Percentiles rank a stretch among this genome's conserved stretches.
Evolutionary conservation across 2,329 filamentous ascomycete species (phyloP).

Genomic region (Ophiostoma populinum): DNA sequence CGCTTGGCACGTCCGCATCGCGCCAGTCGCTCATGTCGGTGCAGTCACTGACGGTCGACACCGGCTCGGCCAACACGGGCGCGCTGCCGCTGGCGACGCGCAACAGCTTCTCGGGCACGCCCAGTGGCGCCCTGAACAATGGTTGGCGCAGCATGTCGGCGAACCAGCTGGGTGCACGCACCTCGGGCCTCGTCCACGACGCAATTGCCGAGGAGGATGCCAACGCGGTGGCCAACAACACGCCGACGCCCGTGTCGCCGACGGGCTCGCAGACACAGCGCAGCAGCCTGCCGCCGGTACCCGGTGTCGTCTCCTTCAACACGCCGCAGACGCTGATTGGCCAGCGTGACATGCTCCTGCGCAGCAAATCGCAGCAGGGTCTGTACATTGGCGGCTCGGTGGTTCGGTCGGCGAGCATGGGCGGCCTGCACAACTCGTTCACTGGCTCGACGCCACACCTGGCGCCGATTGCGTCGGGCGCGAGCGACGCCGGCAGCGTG

Average conservation of each 20-base stretch:
- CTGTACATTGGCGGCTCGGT: conserved; percentile 16
- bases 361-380: conserved; percentile 29
- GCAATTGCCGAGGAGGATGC: conserved; percentile 28
- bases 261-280: not conserved
- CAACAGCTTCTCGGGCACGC: conserved; percentile 6
- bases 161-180: conserved; percentile 11
- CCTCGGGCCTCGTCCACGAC: conserved; percentile 16
- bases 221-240: too few relatives aligned
- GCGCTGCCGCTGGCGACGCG: not conserved
- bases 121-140: not conserved
- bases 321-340: conserved; percentile 38
- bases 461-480: conserved; percentile 1
- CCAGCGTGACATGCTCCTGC: conserved; percentile 35
- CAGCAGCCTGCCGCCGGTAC: conserved; percentile 17
- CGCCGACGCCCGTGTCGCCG: conserved; percentile 5
- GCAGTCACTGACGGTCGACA: not conserved
- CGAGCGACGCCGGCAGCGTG: conserved; percentile 3
- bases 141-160: conserved; percentile 14
- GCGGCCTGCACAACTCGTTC: conserved; percentile 1
- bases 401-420: conserved; percentile 6
- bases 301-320: conserved; percentile 32
- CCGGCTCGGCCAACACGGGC: not conserved
- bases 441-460: not conserved
- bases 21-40: conserved; percentile 6
- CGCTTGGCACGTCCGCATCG: conserved; percentile 13